Evolutionary conservation across 768 basidiomycete species (phyloP), one percentile per base, ranked within the genome.

Genomic region (Termitomyces sp.): DNA sequence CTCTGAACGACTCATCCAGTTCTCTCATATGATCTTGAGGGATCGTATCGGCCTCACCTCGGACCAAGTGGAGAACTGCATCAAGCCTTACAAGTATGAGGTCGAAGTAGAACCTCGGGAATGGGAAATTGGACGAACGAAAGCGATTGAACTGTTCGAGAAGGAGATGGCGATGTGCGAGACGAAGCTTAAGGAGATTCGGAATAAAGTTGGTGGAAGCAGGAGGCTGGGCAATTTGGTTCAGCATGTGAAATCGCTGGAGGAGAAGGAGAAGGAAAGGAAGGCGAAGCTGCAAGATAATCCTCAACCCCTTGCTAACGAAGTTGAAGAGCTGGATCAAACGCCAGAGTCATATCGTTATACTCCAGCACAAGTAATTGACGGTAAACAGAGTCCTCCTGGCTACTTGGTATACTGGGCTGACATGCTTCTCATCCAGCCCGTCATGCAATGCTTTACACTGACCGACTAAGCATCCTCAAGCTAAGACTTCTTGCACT

Each of bases 31-130:
- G 73, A 96, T 99, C 70, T 76, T 99, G 56, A 83, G 96, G 61
- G 96, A 98, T 69, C 86, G 96, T 6, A 91, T 98, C 60, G 91
- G 93, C 15, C 76, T 96, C 59, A 94, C 97, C n/a, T 90, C 93
- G 5, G 97, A 99, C 72, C 96, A 98, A 76, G 96, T 99, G 15
- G 97, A 99, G 79, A 99, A 98, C 73, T 96, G 94, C 74, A 98
- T 99, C 81, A 99, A 99, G 76, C 97, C 96, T 34, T 98, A 86
- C 83, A 99, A 99, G 79, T 96, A 97, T 70, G 96, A 98, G 70
- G 88, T 98, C 32, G 97, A 99, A 71, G 90, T 98, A 14, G 95
- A 98, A 64, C 83, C 85, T 14, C 79, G 88, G 46, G 97, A 99
- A 73, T 99, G 97, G 97, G 92, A 93, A 67, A 70, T 79, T 2